Conservation (phyloP, 78 protist genomes). For the Bodo saltans region DNA sequence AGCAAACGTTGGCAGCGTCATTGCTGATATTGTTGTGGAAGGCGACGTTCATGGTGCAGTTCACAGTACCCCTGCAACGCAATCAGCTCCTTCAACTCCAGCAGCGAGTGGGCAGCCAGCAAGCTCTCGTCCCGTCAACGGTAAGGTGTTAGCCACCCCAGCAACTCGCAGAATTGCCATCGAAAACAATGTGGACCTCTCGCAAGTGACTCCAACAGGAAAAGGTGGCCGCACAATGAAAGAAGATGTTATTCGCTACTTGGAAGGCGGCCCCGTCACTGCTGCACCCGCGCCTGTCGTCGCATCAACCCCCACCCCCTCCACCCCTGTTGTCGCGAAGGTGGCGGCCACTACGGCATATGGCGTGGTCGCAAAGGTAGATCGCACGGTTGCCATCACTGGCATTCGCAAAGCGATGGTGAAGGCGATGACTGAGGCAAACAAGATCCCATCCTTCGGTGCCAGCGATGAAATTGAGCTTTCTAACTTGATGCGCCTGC, state of each 20-base stretch:
- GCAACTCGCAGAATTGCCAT: conserved; percentile 73
- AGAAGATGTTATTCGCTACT: conserved; percentile 54
- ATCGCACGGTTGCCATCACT: neutral
- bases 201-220: conserved; percentile 50
- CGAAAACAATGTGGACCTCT: conserved; percentile 58
- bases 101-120: neutral
- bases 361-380: neutral
- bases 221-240: conserved; percentile 76
- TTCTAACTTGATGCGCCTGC: conserved; percentile 28
- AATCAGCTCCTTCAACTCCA: neutral
- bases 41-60: conserved; percentile 18
- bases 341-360: neutral
- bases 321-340: neutral
- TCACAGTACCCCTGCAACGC: neutral
- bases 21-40: conserved; percentile 60
- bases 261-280: conserved; percentile 1
- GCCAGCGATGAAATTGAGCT: conserved; percentile 63
- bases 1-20: conserved; percentile 72
- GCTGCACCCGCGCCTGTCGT: conserved; percentile 16
- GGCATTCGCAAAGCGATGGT: conserved; percentile 54
- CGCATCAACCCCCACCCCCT: no score
- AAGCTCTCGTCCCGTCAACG: no score
- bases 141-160: conserved; percentile 78
- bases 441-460: conserved; percentile 70
- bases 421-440: conserved; percentile 68